Evolutionary conservation across 176 grass and related monocot species (phyloP).

Genomic region (Bothriochloa decipiens): DNA sequence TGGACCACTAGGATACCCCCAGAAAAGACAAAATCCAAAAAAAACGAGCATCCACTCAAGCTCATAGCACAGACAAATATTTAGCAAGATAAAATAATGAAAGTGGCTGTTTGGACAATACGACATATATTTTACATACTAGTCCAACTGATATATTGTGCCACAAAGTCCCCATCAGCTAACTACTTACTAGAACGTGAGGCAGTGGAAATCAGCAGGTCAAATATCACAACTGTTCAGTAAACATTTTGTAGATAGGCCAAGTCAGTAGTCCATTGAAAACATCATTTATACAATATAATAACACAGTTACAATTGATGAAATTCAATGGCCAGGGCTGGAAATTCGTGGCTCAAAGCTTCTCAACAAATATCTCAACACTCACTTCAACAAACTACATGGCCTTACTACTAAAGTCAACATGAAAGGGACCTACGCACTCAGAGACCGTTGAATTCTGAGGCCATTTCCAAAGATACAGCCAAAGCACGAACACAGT

Average conservation of each 20-base stretch:
- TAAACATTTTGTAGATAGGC: constrained; percentile 28
- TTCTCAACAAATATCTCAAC: constrained; percentile 17
- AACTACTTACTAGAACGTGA: constrained; percentile 6
- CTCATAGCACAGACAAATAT: constrained; percentile 13
- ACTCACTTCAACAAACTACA: constrained; percentile 9
- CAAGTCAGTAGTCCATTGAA: constrained; percentile 30
- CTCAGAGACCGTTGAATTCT: constrained; percentile 3
- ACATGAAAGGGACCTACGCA: constrained; percentile 1
- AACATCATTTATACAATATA: neutral
- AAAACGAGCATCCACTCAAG: constrained; percentile 24
- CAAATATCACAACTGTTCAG: constrained; percentile 16
- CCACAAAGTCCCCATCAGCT: constrained; percentile 23
- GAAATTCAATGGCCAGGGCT: neutral
- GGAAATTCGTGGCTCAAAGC: neutral
- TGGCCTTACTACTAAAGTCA: neutral
- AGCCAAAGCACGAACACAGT: neutral
- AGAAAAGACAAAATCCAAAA: neutral
- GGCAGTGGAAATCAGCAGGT: constrained; percentile 18
- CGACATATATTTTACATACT: constrained; percentile 2
- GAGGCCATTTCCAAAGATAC: constrained; percentile 28
- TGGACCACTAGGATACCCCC: constrained; percentile 19
- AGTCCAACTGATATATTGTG: constrained; percentile 8
- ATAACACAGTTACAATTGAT: constrained; percentile 21
- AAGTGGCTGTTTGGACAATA: constrained; percentile 26
- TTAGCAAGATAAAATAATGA: neutral